A percentile compares a stretch with the other conserved stretches of the same genome.
Evolutionary conservation across 176 grass and related monocot species (phyloP).

Genomic region (Oryza glaberrima): DNA sequence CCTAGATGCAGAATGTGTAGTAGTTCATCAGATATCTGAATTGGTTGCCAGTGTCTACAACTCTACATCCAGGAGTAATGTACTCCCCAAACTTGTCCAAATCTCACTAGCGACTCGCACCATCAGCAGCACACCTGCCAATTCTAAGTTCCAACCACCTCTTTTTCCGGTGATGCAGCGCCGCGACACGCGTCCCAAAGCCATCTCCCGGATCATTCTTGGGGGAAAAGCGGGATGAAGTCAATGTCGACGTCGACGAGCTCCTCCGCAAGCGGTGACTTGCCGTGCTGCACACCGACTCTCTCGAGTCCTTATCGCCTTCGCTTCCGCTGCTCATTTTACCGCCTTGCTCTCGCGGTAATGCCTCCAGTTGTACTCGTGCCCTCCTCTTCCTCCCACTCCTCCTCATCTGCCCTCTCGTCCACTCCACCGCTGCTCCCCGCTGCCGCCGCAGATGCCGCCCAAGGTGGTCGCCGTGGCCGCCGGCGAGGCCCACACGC

Average conservation of each 20-base stretch:
- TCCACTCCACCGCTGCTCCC: background rate
- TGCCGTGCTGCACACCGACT: constrained; percentile 19
- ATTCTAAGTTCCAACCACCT: too few species aligned
- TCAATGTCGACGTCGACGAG: too few species aligned
- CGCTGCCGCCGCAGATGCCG: constrained; percentile 53
- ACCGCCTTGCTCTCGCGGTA: constrained; percentile 13
- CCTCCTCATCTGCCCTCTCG: constrained; percentile 19
- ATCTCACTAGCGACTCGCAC: background rate
- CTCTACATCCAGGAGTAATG: background rate
- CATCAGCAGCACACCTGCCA: background rate
- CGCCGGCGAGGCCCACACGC: constrained; percentile 95
- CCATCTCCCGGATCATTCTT: background rate
- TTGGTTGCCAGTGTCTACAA: background rate
- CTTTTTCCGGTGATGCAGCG: background rate
- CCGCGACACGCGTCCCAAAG: constrained; percentile 20
- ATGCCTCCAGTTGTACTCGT: constrained; percentile 28
- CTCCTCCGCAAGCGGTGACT: background rate
- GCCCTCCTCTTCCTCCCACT: background rate
- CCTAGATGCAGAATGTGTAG: background rate
- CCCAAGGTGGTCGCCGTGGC: constrained; percentile 72
- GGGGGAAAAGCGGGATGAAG: background rate
- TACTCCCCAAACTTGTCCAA: background rate
- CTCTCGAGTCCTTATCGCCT: constrained; percentile 23
- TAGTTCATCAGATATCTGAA: background rate
- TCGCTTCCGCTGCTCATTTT: background rate